phyloP scores from a whole-genome alignment of 139 green algal genomes.

The Raphidocelis subcapitata region DNA sequence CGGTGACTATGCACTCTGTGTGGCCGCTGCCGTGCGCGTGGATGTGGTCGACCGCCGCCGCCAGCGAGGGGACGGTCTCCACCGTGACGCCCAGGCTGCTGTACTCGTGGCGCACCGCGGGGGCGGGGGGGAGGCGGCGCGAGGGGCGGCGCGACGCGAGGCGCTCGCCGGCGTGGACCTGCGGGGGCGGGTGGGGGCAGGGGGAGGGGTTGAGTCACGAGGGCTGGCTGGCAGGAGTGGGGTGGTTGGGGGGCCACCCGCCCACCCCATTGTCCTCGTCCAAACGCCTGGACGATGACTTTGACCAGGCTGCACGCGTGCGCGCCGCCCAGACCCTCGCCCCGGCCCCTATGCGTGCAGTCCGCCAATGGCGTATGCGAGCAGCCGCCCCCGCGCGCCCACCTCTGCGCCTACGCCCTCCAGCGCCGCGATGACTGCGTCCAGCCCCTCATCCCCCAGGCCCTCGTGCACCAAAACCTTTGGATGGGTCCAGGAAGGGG shows the following conservation, averaged over 20 bases:
- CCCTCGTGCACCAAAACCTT: constrained; percentile 64
- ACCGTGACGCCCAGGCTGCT: constrained; percentile 75
- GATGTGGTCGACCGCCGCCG: constrained; percentile 91
- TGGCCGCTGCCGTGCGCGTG: constrained; percentile 84
- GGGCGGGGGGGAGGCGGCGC: constrained; percentile 56
- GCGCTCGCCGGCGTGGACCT: constrained; percentile 59
- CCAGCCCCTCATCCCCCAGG: constrained; percentile 40
- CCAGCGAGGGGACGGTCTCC: constrained; percentile 82
- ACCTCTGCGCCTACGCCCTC: constrained; percentile 46
- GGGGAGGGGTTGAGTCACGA: neutral
- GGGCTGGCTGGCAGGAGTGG: too few species aligned
- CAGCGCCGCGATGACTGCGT: constrained; percentile 57
- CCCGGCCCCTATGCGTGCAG: too few species aligned
- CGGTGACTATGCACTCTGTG: constrained; percentile 85
- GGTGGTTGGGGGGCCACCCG: too few species aligned
- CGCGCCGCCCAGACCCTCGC: too few species aligned
- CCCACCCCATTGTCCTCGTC: too few species aligned
- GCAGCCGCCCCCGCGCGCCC: neutral
- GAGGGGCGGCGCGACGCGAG: constrained; percentile 4
- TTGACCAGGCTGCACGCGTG: too few species aligned
- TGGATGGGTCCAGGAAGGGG: too few species aligned
- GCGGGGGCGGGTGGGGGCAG: too few species aligned
- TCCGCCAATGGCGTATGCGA: too few species aligned
- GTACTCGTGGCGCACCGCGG: constrained; percentile 86
- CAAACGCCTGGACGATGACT: too few species aligned